A percentile compares a stretch with the other conserved stretches of the same genome.
These are phyloP conservation scores for Podaxis sp. DNA, from an alignment of 768 basidiomycete species.

Conservation along the genomic window DNA sequence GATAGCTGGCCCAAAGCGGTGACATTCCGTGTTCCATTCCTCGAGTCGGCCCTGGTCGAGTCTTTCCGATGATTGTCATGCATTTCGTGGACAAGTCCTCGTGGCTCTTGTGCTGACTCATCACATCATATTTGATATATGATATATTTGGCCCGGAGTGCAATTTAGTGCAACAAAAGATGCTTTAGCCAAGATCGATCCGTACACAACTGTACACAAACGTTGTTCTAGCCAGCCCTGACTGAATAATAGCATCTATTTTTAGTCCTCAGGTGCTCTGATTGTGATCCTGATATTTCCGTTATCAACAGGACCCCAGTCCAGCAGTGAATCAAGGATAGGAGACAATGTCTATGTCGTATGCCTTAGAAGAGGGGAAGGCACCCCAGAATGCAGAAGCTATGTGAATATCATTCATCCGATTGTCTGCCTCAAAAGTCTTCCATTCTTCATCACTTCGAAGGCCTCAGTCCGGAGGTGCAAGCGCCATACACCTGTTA, in stretches of 20 bases:
- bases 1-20: too few species aligned
- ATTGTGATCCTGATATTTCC: not conserved
- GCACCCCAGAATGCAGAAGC: not conserved
- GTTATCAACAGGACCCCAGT: not conserved
- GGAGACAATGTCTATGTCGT: not conserved
- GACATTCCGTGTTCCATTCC: too few species aligned
- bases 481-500: not conserved
- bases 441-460: not conserved
- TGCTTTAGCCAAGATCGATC: not conserved
- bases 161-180: too few species aligned
- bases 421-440: not conserved
- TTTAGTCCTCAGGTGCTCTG: not conserved
- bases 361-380: not conserved
- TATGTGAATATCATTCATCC: not conserved
- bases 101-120: too few species aligned
- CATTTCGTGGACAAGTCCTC: too few species aligned
- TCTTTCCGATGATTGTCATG: too few species aligned
- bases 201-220: not conserved
- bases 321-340: not conserved
- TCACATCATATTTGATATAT: too few species aligned
- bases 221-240: not conserved
- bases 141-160: too few species aligned
- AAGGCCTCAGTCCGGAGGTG: not conserved
- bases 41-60: too few species aligned
- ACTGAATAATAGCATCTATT: not conserved